A percentile compares a stretch with the other conserved stretches of the same genome.
These are phyloP conservation scores for Pecoramyces ruminantium DNA, from an alignment of 192 early-diverging fungal genomes.

Conservation along the genomic window DNA sequence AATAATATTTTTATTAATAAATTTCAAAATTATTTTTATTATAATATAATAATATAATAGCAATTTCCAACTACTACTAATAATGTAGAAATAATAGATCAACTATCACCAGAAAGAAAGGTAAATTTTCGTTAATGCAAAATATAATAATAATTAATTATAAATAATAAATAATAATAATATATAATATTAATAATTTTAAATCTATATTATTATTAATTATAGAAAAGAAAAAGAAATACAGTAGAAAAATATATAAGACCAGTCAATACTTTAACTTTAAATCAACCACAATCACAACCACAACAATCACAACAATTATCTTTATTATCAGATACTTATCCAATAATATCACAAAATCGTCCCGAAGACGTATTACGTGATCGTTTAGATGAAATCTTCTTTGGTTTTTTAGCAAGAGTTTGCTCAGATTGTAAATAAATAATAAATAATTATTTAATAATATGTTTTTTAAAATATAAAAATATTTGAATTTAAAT, in stretches of 20 bases:
- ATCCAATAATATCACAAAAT: not conserved
- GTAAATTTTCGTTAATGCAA: too few relatives aligned
- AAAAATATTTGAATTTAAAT: too few relatives aligned
- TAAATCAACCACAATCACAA: not conserved
- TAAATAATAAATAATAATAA: too few relatives aligned
- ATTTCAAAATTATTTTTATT: too few relatives aligned
- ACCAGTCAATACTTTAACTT: not conserved
- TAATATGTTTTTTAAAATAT: too few relatives aligned
- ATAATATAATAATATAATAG: not conserved
- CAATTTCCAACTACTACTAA: not conserved
- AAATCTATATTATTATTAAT: not conserved
- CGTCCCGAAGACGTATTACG: slow-evolving; percentile 10
- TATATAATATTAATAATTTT: too few relatives aligned
- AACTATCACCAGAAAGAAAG: not conserved
- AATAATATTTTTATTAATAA: too few relatives aligned
- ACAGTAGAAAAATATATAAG: not conserved
- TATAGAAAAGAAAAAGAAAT: not conserved
- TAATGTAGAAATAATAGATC: not conserved
- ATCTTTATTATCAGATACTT: not conserved
- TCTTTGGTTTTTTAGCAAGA: slow-evolving; percentile 45
- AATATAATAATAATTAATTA: too few relatives aligned
- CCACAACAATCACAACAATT: not conserved
- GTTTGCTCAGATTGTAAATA: slow-evolving; percentile 49
- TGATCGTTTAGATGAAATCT: slow-evolving; percentile 37
- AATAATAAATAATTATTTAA: too few relatives aligned